These are phyloP conservation scores for Globisporangium parvum DNA, from an alignment of 352 stramenopile species.

Conservation along the genomic window DNA sequence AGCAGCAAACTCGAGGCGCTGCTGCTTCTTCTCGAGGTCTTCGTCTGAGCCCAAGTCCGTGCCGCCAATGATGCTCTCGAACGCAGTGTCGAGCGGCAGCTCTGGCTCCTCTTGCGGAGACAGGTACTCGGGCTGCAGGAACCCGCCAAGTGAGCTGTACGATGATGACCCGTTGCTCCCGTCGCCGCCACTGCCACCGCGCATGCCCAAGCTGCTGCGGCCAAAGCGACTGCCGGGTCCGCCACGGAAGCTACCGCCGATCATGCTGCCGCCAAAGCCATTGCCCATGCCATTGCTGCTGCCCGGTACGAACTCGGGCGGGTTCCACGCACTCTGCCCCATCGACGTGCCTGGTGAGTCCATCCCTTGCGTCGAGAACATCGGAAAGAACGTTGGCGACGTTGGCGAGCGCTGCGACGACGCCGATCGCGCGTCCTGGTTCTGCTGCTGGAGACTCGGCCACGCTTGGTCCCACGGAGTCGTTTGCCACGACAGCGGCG, in stretches of 20 bases:
- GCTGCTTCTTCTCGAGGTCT: slow-evolving; percentile 16
- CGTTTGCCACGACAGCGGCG: slow-evolving; percentile 47
- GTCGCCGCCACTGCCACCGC: slow-evolving; percentile 1
- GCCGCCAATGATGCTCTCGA: slow-evolving; percentile 31
- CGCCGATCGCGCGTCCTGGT: slow-evolving; percentile 25
- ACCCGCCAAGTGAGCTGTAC: slow-evolving; percentile 57
- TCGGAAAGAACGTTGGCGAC: slow-evolving; percentile 45
- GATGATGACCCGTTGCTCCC: slow-evolving; percentile 13
- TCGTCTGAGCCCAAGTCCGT: slow-evolving; percentile 12
- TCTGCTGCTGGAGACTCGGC: slow-evolving; percentile 29
- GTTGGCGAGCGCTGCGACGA: slow-evolving; percentile 32
- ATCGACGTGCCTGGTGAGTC: slow-evolving; percentile 4
- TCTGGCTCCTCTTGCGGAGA: slow-evolving; percentile 35
- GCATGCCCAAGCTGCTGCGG: slow-evolving; percentile 25
- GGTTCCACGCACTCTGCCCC: slow-evolving; percentile 19
- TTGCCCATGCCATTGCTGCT: slow-evolving; percentile 20
- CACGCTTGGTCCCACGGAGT: slow-evolving; percentile 47
- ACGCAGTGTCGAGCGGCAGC: slow-evolving; percentile 35
- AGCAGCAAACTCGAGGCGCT: slow-evolving; percentile 15
- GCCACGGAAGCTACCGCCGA: slow-evolving; percentile 30
- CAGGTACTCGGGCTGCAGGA: slow-evolving; percentile 53
- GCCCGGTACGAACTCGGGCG: slow-evolving; percentile 10
- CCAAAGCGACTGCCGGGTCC: slow-evolving; percentile 14
- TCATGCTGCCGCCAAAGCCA: slow-evolving; percentile 42
- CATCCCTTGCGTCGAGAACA: slow-evolving; percentile 34